A percentile compares a stretch with the other conserved stretches of the same genome.
Evolutionary conservation across 306 rosid genomes (phyloP).

Genomic region (Sesbania bispinosa): DNA sequence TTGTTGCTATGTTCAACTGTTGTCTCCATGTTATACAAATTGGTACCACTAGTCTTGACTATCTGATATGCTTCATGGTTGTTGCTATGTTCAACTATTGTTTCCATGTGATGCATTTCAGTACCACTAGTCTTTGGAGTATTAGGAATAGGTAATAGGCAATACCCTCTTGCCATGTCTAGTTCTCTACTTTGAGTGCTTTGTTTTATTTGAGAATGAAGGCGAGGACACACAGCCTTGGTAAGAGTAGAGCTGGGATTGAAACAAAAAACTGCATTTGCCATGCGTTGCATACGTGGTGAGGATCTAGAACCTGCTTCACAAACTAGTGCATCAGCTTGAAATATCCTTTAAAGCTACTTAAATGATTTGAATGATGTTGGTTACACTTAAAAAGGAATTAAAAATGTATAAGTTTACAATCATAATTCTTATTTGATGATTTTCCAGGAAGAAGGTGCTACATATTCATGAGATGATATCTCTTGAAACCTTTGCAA

Average conservation of each 20-base stretch:
- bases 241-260: background rate
- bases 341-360: background rate
- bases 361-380: conserved; percentile 8
- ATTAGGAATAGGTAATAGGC: conserved; percentile 4
- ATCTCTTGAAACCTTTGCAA: background rate
- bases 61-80: no score
- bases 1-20: no score
- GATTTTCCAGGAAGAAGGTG: background rate
- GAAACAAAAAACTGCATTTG: background rate
- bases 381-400: background rate
- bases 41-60: no score
- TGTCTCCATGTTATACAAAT: no score
- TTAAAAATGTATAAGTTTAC: background rate
- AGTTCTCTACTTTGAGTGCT: conserved; percentile 3
- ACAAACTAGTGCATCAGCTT: background rate
- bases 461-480: background rate
- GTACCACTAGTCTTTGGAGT: conserved; percentile 11
- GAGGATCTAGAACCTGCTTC: conserved; percentile 22
- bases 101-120: conserved; percentile 19
- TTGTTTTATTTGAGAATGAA: conserved; percentile 20
- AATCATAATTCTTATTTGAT: background rate
- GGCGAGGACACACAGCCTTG: background rate
- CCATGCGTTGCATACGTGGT: background rate
- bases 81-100: no score
- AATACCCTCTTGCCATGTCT: conserved; percentile 37